phyloP scores from a whole-genome alignment of 371 early-diverging fungal genomes.

The Mortierella sp. region DNA sequence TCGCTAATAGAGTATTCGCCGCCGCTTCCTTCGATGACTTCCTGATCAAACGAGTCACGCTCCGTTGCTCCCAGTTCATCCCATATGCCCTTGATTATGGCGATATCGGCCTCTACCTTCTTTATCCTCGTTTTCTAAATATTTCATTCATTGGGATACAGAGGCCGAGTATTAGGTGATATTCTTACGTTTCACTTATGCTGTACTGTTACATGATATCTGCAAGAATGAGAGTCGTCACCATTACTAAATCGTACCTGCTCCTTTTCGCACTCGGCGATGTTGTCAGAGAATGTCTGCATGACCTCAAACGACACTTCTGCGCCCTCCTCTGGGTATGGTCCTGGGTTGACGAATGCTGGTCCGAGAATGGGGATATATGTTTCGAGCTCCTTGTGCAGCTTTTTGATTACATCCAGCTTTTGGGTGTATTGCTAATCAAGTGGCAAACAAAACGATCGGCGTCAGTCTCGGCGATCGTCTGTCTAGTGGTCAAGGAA shows the following conservation, averaged over 20 bases:
- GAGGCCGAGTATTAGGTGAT: neutral
- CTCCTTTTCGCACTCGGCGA: conserved; percentile 45
- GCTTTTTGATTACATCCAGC: conserved; percentile 32
- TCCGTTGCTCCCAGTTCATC: conserved; percentile 36
- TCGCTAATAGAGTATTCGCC: conserved; percentile 28
- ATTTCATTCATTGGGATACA: neutral
- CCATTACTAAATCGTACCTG: conserved; percentile 23
- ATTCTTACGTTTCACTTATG: neutral
- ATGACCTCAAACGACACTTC: conserved; percentile 41
- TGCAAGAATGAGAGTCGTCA: neutral
- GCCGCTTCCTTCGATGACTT: conserved; percentile 21
- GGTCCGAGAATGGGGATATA: conserved; percentile 40
- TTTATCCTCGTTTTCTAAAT: conserved; percentile 31
- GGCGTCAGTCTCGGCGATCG: neutral
- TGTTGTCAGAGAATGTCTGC: conserved; percentile 47
- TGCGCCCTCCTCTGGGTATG: conserved; percentile 46
- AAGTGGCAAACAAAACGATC: neutral
- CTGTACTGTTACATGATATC: too few species aligned
- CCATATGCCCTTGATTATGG: conserved; percentile 43
- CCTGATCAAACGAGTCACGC: conserved; percentile 41
- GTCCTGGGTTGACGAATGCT: conserved; percentile 42
- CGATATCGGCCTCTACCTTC: conserved; percentile 26
- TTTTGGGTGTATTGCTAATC: conserved; percentile 47
- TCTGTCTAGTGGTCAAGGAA: too few species aligned
- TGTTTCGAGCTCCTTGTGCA: conserved; percentile 25